These are phyloP conservation scores for Coriolopsis trogii DNA, from an alignment of 1,284 basidiomycete genomes.

Conservation along the genomic window DNA sequence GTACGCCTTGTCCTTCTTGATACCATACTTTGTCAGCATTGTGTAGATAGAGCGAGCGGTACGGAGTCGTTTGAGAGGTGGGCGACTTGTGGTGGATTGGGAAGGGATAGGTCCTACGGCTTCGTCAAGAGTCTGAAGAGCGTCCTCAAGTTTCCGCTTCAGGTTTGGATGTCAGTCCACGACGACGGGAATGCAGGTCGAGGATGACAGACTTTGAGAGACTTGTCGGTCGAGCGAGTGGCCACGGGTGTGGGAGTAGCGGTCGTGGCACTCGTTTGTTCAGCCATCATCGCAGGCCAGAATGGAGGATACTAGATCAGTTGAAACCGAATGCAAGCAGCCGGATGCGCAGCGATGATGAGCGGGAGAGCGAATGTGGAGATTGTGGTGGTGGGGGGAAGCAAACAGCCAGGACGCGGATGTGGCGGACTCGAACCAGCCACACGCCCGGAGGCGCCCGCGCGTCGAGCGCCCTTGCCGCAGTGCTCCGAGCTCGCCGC, in stretches of 20 bases:
- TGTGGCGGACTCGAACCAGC: conserved; percentile 13
- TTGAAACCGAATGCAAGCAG: not conserved
- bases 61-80: conserved; percentile 55
- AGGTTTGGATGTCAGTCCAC: conserved; percentile 21
- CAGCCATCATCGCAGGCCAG: conserved; percentile 8
- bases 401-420: conserved; percentile 5
- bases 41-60: conserved; percentile 67
- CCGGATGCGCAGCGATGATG: not conserved
- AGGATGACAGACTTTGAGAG: conserved; percentile 26
- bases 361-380: not conserved
- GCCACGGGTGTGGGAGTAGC: conserved; percentile 13
- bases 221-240: conserved; percentile 21
- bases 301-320: not conserved
- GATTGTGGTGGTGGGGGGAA: conserved; percentile 15
- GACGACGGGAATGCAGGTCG: conserved; percentile 5
- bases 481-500: conserved; percentile 3
- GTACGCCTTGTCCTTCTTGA: conserved; percentile 55
- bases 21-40: conserved; percentile 74
- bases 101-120: conserved; percentile 46
- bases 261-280: conserved; percentile 14
- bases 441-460: conserved; percentile 11
- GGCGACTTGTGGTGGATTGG: conserved; percentile 44
- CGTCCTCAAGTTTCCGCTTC: conserved; percentile 76
- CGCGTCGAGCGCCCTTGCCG: no score
- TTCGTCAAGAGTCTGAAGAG: conserved; percentile 63